Percentiles rank a stretch among this genome's conserved stretches.
phyloP scores from a whole-genome alignment of 139 green algal species.

The Coelastrella sp. region DNA sequence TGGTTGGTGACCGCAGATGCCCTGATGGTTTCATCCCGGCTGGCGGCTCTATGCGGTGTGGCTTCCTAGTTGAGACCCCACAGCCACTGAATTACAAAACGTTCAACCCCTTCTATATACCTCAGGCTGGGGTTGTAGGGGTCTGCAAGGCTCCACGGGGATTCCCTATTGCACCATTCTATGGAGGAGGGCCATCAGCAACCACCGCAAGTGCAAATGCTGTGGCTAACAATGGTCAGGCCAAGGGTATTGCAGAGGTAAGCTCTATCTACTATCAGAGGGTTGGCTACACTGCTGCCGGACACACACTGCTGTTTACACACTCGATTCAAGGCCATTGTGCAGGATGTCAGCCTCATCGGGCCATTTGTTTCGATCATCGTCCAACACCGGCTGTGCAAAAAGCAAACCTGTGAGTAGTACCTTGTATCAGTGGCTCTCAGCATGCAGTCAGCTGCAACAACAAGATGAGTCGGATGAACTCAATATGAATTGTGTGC shows the following conservation, averaged over 20 bases:
- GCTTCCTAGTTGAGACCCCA: conserved; percentile 1
- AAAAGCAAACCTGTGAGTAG: too few relatives aligned
- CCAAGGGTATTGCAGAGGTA: conserved; percentile 31
- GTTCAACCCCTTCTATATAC: conserved; percentile 17
- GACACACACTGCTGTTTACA: not conserved
- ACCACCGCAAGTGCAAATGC: not conserved
- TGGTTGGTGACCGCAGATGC: conserved; percentile 22
- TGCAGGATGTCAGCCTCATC: too few relatives aligned
- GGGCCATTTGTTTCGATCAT: too few relatives aligned
- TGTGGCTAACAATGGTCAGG: not conserved
- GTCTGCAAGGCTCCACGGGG: not conserved
- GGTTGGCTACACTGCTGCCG: not conserved
- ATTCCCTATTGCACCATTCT: conserved; percentile 21
- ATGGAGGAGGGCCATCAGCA: conserved; percentile 5
- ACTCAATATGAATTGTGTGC: not conserved
- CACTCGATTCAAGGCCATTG: too few relatives aligned
- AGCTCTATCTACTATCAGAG: not conserved
- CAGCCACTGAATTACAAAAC: conserved; percentile 7
- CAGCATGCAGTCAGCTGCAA: not conserved
- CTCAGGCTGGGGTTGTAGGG: not conserved
- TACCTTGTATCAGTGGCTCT: not conserved
- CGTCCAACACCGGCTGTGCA: too few relatives aligned
- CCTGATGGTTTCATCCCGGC: conserved; percentile 6
- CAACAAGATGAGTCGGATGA: not conserved
- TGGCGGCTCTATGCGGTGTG: conserved; percentile 16